Conservation (phyloP, 2,329 filamentous ascomycete species). For the Thielaviopsis punctulata region DNA sequence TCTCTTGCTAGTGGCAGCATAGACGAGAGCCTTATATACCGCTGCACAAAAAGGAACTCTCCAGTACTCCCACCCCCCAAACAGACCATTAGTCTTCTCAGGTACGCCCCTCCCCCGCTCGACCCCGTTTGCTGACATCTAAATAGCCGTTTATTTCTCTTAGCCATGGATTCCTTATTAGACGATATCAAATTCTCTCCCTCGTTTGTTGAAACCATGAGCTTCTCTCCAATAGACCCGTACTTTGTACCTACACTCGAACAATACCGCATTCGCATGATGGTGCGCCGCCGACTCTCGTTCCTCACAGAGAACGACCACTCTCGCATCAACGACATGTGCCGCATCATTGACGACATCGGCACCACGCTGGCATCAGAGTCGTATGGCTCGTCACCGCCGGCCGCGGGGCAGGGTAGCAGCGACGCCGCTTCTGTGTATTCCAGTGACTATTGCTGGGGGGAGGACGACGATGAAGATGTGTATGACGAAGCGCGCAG, state of each 20-base stretch:
- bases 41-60: no score
- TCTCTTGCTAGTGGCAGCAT: background rate
- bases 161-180: no score
- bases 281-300: conserved; percentile 1
- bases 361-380: background rate
- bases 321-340: conserved; percentile 5
- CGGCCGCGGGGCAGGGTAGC: background rate
- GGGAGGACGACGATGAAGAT: background rate
- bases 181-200: no score
- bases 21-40: no score
- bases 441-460: background rate
- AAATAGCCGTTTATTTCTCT: background rate
- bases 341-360: conserved; percentile 1
- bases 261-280: background rate
- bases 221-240: background rate
- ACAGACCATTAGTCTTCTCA: background rate
- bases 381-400: background rate
- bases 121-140: background rate
- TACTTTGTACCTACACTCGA: background rate
- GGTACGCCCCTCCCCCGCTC: background rate
- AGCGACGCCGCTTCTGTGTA: background rate
- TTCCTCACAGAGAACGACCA: conserved; percentile 2
- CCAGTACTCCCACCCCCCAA: background rate
- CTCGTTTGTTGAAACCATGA: no score
- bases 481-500: no score